A percentile compares a stretch with the other conserved stretches of the same genome.
Conservation (phyloP, 768 basidiomycete genomes). For the Auriscalpium microsporum region DNA sequence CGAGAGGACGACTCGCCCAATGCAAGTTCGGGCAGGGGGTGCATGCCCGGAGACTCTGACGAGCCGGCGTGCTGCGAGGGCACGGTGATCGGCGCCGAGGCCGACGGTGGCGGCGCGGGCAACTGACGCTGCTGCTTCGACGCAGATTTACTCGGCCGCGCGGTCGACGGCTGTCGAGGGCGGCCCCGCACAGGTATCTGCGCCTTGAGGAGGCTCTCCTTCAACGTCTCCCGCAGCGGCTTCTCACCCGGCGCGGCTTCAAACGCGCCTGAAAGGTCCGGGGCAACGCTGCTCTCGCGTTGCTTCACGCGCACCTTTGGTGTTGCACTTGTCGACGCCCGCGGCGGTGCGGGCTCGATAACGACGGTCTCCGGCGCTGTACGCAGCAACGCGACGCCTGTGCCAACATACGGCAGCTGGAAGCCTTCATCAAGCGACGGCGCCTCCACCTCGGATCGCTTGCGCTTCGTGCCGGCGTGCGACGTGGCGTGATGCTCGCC, state of each 20-base stretch:
- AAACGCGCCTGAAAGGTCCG: not conserved
- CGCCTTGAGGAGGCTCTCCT: not conserved
- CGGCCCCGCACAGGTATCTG: conserved; percentile 2
- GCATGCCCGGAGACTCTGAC: not conserved
- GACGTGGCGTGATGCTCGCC: conserved; percentile 10
- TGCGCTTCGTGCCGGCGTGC: conserved; percentile 33
- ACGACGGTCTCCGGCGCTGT: not conserved
- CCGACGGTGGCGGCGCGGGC: not conserved
- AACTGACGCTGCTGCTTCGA: not conserved
- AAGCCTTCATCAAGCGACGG: conserved; percentile 23
- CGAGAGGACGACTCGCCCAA: not conserved
- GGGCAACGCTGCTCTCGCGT: not conserved
- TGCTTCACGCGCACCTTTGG: conserved; percentile 2
- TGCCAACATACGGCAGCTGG: conserved; percentile 35
- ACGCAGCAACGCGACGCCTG: conserved; percentile 20
- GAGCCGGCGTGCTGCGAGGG: not conserved
- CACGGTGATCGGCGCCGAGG: not conserved
- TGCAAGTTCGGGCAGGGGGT: not conserved
- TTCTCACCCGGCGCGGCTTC: not conserved
- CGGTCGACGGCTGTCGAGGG: not conserved
- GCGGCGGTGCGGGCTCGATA: not conserved
- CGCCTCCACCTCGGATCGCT: conserved; percentile 31
- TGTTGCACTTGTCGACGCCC: not conserved
- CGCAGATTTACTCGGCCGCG: not conserved
- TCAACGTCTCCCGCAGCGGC: not conserved